Conservation (phyloP, 1,284 basidiomycete genomes). For the Ustilago xerochloae region DNA sequence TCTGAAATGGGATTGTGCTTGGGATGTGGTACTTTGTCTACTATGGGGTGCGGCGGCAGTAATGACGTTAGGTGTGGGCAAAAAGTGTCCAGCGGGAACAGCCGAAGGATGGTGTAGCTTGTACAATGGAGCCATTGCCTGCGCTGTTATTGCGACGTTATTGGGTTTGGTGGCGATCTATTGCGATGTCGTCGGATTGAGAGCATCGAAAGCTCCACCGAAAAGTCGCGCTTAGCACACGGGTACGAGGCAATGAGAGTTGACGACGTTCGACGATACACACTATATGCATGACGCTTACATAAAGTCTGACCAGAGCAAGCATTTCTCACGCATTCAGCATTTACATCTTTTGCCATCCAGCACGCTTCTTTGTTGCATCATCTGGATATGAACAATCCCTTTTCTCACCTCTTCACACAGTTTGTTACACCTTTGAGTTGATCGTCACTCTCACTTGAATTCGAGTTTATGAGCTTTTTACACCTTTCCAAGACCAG, state of each 20-base stretch:
- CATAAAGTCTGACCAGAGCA: too few relatives aligned
- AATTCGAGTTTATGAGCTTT: background rate
- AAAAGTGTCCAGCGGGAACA: conserved; percentile 39
- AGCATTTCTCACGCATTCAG: background rate
- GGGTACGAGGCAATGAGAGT: too few relatives aligned
- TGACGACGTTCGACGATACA: background rate
- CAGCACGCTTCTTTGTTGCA: too few relatives aligned
- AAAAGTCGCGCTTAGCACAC: conserved; percentile 17
- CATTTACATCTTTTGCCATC: background rate
- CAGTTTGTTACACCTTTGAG: too few relatives aligned
- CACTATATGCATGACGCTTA: background rate
- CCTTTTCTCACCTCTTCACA: too few relatives aligned
- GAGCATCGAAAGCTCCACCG: conserved; percentile 30
- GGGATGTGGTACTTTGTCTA: conserved; percentile 48
- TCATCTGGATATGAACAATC: too few relatives aligned
- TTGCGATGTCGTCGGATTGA: conserved; percentile 41
- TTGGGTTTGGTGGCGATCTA: conserved; percentile 37
- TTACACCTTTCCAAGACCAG: conserved; percentile 26
- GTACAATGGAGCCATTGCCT: conserved; percentile 58
- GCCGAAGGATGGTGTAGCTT: conserved; percentile 54
- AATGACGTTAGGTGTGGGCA: conserved; percentile 42
- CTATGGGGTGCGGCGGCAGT: conserved; percentile 50
- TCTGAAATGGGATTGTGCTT: conserved; percentile 47
- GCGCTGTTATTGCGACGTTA: conserved; percentile 33
- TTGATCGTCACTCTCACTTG: too few relatives aligned